Percentiles rank a stretch among this genome's conserved stretches.
These are phyloP conservation scores for Cryptococcus hybrid DNA, from an alignment of 1,284 basidiomycete species.

Conservation along the genomic window DNA sequence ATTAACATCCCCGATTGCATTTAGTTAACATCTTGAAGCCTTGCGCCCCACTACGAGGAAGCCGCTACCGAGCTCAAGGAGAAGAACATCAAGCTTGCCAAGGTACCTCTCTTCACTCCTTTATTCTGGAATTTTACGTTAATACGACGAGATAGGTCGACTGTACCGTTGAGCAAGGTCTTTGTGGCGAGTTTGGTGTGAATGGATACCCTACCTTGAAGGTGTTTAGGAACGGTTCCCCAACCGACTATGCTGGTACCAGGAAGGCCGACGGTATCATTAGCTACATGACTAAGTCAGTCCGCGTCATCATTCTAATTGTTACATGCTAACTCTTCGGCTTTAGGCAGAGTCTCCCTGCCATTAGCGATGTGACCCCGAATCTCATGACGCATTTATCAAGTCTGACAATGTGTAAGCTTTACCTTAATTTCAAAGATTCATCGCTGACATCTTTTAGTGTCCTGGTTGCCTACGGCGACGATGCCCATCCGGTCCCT, in stretches of 20 bases:
- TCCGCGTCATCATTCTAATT: slow-evolving; percentile 12
- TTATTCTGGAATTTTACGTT: not conserved
- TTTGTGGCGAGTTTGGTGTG: slow-evolving; percentile 80
- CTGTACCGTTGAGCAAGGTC: slow-evolving; percentile 83
- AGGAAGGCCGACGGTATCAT: slow-evolving; percentile 96
- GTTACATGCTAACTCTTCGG: not conserved
- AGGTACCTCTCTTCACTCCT: slow-evolving; percentile 53
- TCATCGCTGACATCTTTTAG: slow-evolving; percentile 18
- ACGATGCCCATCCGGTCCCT: slow-evolving; percentile 64
- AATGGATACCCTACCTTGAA: slow-evolving; percentile 68
- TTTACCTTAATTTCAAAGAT: not conserved
- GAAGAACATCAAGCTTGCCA: slow-evolving; percentile 88
- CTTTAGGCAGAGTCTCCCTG: slow-evolving; percentile 87
- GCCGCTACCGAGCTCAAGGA: slow-evolving; percentile 86
- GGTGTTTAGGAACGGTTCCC: slow-evolving; percentile 83
- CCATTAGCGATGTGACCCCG: slow-evolving; percentile 77
- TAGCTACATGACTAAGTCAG: slow-evolving; percentile 95
- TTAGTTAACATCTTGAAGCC: slow-evolving; percentile 28
- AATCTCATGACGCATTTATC: slow-evolving; percentile 81
- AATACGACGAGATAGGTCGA: slow-evolving; percentile 58
- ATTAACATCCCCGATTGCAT: not conserved
- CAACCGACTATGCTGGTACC: slow-evolving; percentile 78
- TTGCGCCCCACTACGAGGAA: slow-evolving; percentile 93
- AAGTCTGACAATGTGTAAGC: slow-evolving; percentile 75
- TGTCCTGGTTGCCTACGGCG: slow-evolving; percentile 82